Evolutionary conservation across 495 filamentous ascomycete genomes (phyloP).

Genomic region (Trypethelium eluteriae): DNA sequence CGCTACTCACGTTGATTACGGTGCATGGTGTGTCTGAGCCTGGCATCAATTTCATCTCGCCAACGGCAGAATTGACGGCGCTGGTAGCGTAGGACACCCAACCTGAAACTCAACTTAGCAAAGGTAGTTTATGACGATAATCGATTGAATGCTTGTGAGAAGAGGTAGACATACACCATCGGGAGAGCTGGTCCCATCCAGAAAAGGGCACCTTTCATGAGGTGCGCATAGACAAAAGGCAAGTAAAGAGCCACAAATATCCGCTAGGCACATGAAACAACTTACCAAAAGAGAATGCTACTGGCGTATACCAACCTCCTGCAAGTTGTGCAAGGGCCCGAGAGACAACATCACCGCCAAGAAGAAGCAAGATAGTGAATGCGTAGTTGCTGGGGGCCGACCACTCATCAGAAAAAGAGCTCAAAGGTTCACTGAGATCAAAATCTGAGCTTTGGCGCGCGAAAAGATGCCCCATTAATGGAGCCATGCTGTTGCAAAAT

Average conservation of each 20-base stretch:
- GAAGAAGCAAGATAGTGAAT: constrained; percentile 41
- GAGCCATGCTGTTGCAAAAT: background rate
- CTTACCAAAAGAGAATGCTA: constrained; percentile 48
- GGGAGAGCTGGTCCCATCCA: too few relatives aligned
- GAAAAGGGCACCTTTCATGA: too few relatives aligned
- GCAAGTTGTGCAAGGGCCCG: constrained; percentile 42
- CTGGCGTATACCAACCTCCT: constrained; percentile 40
- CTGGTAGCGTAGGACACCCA: constrained; percentile 45
- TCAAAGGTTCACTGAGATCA: constrained; percentile 12
- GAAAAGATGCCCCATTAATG: constrained; percentile 12
- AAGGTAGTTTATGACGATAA: background rate
- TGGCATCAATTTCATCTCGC: constrained; percentile 43
- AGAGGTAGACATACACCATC: too few relatives aligned
- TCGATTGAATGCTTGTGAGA: too few relatives aligned
- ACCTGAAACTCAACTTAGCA: constrained; percentile 12
- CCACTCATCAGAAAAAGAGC: constrained; percentile 15
- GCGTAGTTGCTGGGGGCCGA: constrained; percentile 22
- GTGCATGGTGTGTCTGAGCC: constrained; percentile 30
- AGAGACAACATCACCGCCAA: constrained; percentile 46
- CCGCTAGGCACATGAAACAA: background rate
- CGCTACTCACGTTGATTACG: constrained; percentile 41
- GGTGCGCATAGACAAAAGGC: too few relatives aligned
- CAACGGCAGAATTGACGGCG: constrained; percentile 37
- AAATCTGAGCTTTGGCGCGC: background rate
- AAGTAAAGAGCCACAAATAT: background rate